Base-by-base conservation (phyloP, 768 basidiomycete species). In the Agrocybe chaxingu region DNA sequence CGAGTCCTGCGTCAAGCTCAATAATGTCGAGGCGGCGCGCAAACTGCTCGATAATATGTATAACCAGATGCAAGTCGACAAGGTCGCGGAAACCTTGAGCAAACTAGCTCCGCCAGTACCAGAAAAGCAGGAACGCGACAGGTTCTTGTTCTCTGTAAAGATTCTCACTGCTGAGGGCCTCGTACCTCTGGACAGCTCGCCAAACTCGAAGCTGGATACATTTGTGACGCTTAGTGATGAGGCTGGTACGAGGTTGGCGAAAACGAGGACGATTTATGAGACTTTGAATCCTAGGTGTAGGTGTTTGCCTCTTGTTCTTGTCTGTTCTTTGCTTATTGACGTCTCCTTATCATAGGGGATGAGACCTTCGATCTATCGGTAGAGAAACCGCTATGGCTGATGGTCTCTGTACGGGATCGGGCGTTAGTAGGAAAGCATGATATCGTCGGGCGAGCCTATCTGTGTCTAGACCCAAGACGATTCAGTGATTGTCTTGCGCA, bases 211-310 rank as follows among this genome's bases (percentile, higher is more conserved):
- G 60, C 71, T 94, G 51, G 94, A 96, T 67, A 92, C 91, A 0
- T 98, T 96, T 57, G 87, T 97, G 47, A 98, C 94, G 8, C 77
- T 99, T 31, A 96, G 92, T 57, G 94, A 99, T 60, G 91, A 95
- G 63, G 83, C 82, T 16, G 95, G 96, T 1, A 84, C 87, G 58
- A 83, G 94, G 7, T 68, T 95, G 42, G 94, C 92, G 18, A 98
- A 97, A 75, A 98, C 96, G 7, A 79, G 97, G 42, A 98, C 95
- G 29, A 91, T 98, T 42, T 96, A 98, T 61, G 96, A 98, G 69
- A 83, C 85, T 1, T 67, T 89, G 35, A 82, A 80, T 60, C 96
- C 96, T n/a, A 80, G 94, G 70, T 98, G 92, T 93, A 63, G 60
- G 89, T 73, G 24, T 29, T 36, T 33, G 39, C 36, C 39, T 36